Evolutionary conservation across 2,329 filamentous ascomycete species (phyloP).

Genomic region (Neodidymelliopsis sp.): DNA sequence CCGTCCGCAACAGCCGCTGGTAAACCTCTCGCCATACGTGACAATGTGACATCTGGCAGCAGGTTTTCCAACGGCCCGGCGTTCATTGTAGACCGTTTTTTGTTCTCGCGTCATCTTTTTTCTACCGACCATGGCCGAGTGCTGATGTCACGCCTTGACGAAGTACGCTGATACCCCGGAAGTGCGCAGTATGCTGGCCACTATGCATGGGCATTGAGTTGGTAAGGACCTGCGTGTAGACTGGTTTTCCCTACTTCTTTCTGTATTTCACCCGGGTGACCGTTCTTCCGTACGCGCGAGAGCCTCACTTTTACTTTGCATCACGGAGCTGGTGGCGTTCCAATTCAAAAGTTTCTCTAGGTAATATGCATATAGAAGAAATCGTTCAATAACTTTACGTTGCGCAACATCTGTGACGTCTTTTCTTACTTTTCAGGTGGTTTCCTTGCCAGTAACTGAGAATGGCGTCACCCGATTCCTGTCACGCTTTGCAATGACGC

Average conservation of each 20-base stretch:
- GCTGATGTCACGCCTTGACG: slow-evolving; percentile 29
- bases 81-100: slow-evolving; percentile 36
- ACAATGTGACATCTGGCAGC: slow-evolving; percentile 11
- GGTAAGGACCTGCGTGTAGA: slow-evolving; percentile 31
- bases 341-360: slow-evolving; percentile 35
- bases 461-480: neutral
- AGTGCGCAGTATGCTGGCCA: slow-evolving; percentile 29
- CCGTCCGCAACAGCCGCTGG: slow-evolving; percentile 52
- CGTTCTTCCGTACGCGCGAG: slow-evolving; percentile 4
- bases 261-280: slow-evolving; percentile 5
- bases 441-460: neutral
- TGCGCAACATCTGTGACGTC: too few relatives aligned
- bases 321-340: slow-evolving; percentile 35
- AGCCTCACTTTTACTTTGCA: slow-evolving; percentile 27
- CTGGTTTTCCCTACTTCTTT: slow-evolving; percentile 36
- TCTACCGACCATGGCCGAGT: slow-evolving; percentile 29
- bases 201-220: slow-evolving; percentile 20
- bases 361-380: slow-evolving; percentile 40
- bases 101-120: slow-evolving; percentile 25
- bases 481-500: neutral
- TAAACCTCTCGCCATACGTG: slow-evolving; percentile 28
- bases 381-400: slow-evolving; percentile 7
- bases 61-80: slow-evolving; percentile 26
- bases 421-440: neutral
- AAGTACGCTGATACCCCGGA: slow-evolving; percentile 43